Base-by-base conservation (phyloP, 2,329 filamentous ascomycete genomes). In the Alternaria metachromatica region DNA sequence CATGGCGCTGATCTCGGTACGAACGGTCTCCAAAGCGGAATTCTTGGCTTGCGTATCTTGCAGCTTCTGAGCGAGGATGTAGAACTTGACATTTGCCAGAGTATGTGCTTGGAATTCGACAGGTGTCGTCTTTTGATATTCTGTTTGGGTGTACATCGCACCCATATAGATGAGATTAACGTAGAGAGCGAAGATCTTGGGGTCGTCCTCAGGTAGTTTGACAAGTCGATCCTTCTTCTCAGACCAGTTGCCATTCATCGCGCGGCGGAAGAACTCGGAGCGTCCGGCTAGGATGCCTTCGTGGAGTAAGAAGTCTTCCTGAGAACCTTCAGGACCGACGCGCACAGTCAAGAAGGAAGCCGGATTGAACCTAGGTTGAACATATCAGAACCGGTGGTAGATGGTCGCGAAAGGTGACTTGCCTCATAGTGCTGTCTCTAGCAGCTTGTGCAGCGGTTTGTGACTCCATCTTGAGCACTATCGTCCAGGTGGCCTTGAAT, bases 101-200 rank as follows among this genome's bases (percentile, higher is more conserved):
- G 7, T 37, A n/a, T 37, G 33, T n/a, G 33, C 33, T 37, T 37
- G 33, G 4, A 37, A n/a, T 0, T 37, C 4, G 33, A n/a, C 13
- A n/a, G 13, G 13, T 0, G 33, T n/a, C 15, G 1, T 15, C 30
- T 15, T 30, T 1, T 0, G 2, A 30, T 0, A 0, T 0, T 30
- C 28, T 30, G 28, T 0, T 30, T 6, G 5, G 3, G 1, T 30
- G 30, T 15, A 37, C 13, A 37, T 2, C 13, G 2, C 13, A 2
- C 33, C 33, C 33, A n/a, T 37, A n/a, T 37, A 37, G 15, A 37
- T n/a, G 33, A 37, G 15, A 37, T 37, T 37, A 1, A 37, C 15
- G 33, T 37, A 37, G 33, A 37, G 15, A 3, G 33, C 33, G 8
- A 37, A 37, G 8, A 37, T 37, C 15, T 37, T n/a, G 33, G 33